Evolutionary conservation across 2,329 filamentous ascomycete genomes (phyloP).

Genomic region (Colletotrichum magnum): DNA sequence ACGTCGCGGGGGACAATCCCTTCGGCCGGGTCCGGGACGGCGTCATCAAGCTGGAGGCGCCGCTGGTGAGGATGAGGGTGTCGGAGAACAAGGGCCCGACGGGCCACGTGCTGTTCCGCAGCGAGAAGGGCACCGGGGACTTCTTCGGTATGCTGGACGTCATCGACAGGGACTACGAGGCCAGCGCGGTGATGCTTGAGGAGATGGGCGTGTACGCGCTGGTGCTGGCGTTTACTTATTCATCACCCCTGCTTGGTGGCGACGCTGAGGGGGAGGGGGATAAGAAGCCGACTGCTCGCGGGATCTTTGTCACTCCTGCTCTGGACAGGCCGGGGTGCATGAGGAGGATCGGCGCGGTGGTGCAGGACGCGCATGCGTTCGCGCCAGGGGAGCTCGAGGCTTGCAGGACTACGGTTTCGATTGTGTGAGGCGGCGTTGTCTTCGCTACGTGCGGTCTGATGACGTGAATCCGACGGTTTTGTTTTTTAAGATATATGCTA

Average conservation of each 20-base stretch:
- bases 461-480: no score
- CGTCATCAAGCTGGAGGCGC: constrained; percentile 33
- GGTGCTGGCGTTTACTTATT: constrained; percentile 5
- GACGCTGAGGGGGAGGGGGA: no score
- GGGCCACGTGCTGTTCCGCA: constrained; percentile 11
- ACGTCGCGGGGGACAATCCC: constrained; percentile 31
- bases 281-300: neutral
- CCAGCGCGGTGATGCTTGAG: neutral
- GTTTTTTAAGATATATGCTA: no score
- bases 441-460: no score
- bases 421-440: neutral
- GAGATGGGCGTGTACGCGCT: constrained; percentile 11
- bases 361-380: neutral
- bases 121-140: neutral
- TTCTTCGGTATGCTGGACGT: constrained; percentile 8
- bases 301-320: constrained; percentile 6
- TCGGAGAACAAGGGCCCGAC: constrained; percentile 23
- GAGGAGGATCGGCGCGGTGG: constrained; percentile 6
- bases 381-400: constrained; percentile 1
- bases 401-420: neutral
- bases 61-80: constrained; percentile 21
- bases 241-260: neutral
- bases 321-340: constrained; percentile 9
- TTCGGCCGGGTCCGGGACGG: constrained; percentile 35
- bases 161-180: constrained; percentile 8